These are phyloP conservation scores for Dryadomyces sulphureus DNA, from an alignment of 2,329 filamentous ascomycete species.

Conservation along the genomic window DNA sequence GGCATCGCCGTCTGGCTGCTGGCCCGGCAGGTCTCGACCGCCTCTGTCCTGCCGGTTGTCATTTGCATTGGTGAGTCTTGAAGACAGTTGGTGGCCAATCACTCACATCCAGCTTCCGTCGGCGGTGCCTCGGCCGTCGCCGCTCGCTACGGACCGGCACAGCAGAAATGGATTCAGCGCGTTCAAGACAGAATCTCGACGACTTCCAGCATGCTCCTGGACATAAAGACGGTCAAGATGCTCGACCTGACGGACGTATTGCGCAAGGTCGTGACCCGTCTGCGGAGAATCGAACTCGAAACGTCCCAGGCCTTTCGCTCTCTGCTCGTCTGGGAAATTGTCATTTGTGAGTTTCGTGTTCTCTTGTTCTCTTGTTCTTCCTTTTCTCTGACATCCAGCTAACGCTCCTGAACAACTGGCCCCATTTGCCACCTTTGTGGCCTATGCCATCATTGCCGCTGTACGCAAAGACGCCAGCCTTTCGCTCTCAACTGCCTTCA, in stretches of 20 bases:
- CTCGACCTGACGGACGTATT: background rate
- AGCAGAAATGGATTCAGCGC: background rate
- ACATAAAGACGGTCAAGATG: background rate
- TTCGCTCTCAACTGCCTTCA: background rate
- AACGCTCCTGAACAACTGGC: background rate
- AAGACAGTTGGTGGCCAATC: background rate
- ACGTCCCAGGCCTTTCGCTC: background rate
- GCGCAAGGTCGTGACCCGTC: background rate
- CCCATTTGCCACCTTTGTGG: background rate
- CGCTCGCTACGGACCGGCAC: background rate
- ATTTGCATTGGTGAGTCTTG: background rate
- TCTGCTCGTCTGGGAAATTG: background rate
- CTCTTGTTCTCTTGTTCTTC: background rate
- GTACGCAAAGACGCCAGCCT: background rate
- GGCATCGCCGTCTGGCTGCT: constrained; percentile 7
- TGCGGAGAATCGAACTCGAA: background rate
- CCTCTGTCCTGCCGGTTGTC: background rate
- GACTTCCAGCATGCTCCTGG: background rate
- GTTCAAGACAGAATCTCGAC: background rate
- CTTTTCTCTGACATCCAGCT: background rate
- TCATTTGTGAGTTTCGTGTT: background rate
- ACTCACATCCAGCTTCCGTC: background rate
- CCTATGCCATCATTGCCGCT: background rate
- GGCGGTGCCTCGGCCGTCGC: background rate
- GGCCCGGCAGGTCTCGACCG: background rate